Base-by-base conservation (phyloP, 2,329 filamentous ascomycete species). In the Periconia macrospinosa region DNA sequence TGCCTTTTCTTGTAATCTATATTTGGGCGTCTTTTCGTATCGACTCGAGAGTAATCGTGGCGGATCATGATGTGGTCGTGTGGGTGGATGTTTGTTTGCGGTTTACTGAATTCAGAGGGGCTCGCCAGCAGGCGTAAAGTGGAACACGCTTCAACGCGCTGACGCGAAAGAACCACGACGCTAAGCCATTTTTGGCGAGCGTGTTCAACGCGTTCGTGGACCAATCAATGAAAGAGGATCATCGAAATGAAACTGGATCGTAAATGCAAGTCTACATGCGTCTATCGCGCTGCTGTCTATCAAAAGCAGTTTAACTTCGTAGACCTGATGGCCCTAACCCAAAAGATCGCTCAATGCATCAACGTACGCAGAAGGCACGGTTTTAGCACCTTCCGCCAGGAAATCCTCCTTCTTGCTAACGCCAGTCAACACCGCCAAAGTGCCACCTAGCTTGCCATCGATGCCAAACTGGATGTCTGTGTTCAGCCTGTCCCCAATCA, bases 381-480 rank as follows among this genome's bases (percentile, higher is more conserved):
- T 86, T 41, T 83, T 74, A 9, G 87, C 86, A 30, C 83, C 85
- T 51, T 86, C 80, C 18, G 84, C 86, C 64, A 92, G 81, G 79
- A 92, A 91, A 54, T 97, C 89, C 50, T 89, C 88, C 75, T 93
- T 91, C 75, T 89, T 89, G 66, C 84, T 87, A 15, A 99, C 93
- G 15, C 94, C 94, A 0, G 92, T 97, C 73, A 96, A 78, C 6
- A 99, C 94, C 40, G 89, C 91, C 62, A 99, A 76, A 0, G 94
- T 97, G 0, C 94, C 94, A 17, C 94, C 94, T 27, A 99, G 81
- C 60, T 89, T 88, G 0, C 93, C 93, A 70, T 97, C 88, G 58
- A 97, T 83, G 3, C 94, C 94, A 72, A 99, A 99, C 72, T 90
- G 87, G 71, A 99, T 97, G 75, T 99, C 94, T 0, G 94, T 99